Base-by-base conservation (phyloP, 2,329 filamentous ascomycete species). In the Diaporthe caulivora region DNA sequence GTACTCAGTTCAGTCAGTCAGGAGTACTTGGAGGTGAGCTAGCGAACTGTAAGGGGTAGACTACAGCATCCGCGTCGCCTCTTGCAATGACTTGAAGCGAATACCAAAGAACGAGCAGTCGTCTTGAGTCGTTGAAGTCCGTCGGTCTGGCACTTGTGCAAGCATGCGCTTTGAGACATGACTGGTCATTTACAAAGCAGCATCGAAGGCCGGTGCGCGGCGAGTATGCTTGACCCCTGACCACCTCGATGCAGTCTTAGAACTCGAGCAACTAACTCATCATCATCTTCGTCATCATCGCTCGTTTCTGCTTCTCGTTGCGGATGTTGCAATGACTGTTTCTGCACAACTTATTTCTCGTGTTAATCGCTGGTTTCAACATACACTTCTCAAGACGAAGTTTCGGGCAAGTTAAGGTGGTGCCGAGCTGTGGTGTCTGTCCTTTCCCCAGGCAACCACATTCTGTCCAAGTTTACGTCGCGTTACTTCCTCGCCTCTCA, bases 391-490 rank as follows among this genome's bases (percentile, higher is more conserved):
- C 44, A 4, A 26, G 31, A 1, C 62, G 24, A 11, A 37, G 26
- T 15, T 15, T 21, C 40, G 5, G 47, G 15, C 34, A 51, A 29
- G 44, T 24, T 31, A 17, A 29, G 13, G 9, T 7, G 58, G 31
- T 34, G 51, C 31, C 31, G 18, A 24, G 37, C 7, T 54, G 26
- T 51, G 26, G 29, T 21, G 40, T 58, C 64, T 71, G 67, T 71
- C 70, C 55, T 44, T 70, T 72, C 62, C 6, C 49, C 29, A 74
- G 73, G 73, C 73, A 72, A 42, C 73, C 62, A 47, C 31, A 65
- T 60, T 72, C 58, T 31, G 49, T 26, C 18, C 8, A 42, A 2
- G 8, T 40, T 42, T 31, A 62, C 42, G 29, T 51, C n/a, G 18
- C 15, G 57, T 2, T 24, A 17, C 8, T 17, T 11, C 7, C 13